Base-by-base conservation (phyloP, 805 yeast species). In the Monosporozyma yasuniensis region DNA sequence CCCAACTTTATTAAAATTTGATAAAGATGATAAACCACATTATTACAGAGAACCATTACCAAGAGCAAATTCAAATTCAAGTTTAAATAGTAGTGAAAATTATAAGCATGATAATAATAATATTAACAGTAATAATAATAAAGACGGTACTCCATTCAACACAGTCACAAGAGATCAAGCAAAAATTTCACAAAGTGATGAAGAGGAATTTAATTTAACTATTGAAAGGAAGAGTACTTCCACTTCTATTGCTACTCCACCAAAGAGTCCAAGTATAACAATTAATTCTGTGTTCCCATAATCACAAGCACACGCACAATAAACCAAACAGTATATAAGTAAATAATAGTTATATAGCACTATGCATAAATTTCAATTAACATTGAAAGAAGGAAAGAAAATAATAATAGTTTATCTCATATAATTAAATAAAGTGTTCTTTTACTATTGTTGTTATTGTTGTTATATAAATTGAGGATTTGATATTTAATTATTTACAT, bases 31-130 rank as follows among this genome's bases (percentile, higher is more conserved):
- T 14, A 55, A 61, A 48, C 46, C 54, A 23, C 60, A 61, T 47
- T 56, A 53, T 43, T 65, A 65, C 48, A 54, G 60, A 50, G 69
- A 65, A 46, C 69, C 69, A 12, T 44, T 59, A 42, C 69, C 69
- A 4, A 54, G 54, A 9, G 9, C 6, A 18, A 42, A 19, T 18
- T 42, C 43, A n/a, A 23, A 23, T 41, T 23, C 42, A 14, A 41
- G 19, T 32, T 4, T 30, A 10, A 16, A 18, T 19, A 43, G 12
- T 19, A 22, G 28, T 12, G 21, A 42, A 10, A 27, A 39, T 5
- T 25, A 47, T 7, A 18, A 3, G 34, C 28, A 25, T 34, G 16
- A 25, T 25, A 42, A 25, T 42, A n/a, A 22, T 23, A 41, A 23
- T 22, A 41, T 22, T 41, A 23, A 41, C n/a, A n/a, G n/a, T n/a